Evolutionary conservation across 2,329 filamentous ascomycete genomes (phyloP).

Genomic region (Microdochium bolleyi): DNA sequence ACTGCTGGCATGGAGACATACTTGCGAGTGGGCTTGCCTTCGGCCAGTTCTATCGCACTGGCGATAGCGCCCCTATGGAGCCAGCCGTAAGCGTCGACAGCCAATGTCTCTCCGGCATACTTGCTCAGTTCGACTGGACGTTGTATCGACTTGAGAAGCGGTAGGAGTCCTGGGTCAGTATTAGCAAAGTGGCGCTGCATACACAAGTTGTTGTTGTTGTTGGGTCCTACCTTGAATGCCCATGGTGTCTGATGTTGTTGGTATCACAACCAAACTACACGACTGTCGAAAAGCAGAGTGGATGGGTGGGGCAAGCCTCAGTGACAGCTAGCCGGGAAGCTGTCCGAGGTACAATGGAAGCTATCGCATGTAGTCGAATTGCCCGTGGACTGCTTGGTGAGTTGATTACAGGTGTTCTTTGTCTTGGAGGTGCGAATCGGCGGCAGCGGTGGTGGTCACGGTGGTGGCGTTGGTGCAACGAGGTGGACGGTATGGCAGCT

Average conservation of each 20-base stretch:
- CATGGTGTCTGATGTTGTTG: constrained; percentile 5
- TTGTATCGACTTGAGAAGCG: constrained; percentile 93
- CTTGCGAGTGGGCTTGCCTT: constrained; percentile 82
- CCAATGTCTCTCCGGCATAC: constrained; percentile 79
- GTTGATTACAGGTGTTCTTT: not conserved
- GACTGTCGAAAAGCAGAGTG: not conserved
- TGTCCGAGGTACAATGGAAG: not conserved
- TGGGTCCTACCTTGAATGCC: constrained; percentile 6
- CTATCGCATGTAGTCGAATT: not conserved
- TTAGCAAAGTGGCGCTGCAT: constrained; percentile 8
- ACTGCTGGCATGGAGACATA: constrained; percentile 31
- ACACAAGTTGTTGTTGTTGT: no score
- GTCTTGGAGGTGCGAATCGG: not conserved
- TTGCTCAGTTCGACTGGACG: constrained; percentile 80
- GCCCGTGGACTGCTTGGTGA: not conserved
- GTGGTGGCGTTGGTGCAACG: not conserved
- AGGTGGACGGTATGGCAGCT: not conserved
- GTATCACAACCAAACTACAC: not conserved
- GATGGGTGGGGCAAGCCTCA: not conserved
- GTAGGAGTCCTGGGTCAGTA: constrained; percentile 61
- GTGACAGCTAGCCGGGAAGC: not conserved
- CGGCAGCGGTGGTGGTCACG: not conserved
- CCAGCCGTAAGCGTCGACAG: constrained; percentile 98
- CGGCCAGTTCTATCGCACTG: constrained; percentile 84
- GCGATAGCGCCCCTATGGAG: constrained; percentile 86